Evolutionary conservation across 805 yeast species (phyloP).

Genomic region (Teunomyces aglyptinius): DNA sequence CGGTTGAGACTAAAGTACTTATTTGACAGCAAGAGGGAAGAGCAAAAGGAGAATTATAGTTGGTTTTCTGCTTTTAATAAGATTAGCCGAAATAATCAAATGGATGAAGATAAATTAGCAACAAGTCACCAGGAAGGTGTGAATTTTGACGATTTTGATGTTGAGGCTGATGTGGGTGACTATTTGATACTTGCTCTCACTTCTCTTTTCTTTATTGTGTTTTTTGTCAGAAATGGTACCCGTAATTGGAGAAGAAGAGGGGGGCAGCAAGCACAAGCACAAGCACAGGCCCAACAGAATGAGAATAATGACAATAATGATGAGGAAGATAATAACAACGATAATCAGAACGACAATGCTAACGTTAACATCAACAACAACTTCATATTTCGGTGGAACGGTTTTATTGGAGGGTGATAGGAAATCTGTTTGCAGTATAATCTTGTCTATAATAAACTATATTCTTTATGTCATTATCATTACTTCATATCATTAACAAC

Average conservation of each 20-base stretch:
- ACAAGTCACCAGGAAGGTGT: conserved; percentile 36
- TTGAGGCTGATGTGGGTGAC: conserved; percentile 34
- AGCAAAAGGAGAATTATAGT: conserved; percentile 19
- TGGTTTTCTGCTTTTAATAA: conserved; percentile 40
- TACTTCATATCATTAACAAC: conserved; percentile 28
- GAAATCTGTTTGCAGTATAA: conserved; percentile 38
- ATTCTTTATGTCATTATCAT: conserved; percentile 3
- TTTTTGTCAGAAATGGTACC: conserved; percentile 26
- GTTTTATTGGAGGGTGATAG: conserved; percentile 24
- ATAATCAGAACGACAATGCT: not conserved
- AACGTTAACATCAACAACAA: conserved; percentile 8
- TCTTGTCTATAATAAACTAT: not conserved
- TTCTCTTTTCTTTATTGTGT: conserved; percentile 24
- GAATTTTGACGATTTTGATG: conserved; percentile 13
- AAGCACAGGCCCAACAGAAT: not conserved
- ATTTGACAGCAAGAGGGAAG: conserved; percentile 19
- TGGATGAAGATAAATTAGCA: conserved; percentile 13
- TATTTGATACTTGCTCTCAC: conserved; percentile 31
- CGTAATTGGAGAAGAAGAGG: conserved; percentile 24
- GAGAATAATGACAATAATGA: conserved; percentile 9
- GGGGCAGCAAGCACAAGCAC: not conserved
- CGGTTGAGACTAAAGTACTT: conserved; percentile 36
- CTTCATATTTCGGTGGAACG: conserved; percentile 7
- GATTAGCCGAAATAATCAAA: conserved; percentile 18
- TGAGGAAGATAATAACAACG: conserved; percentile 9